Conservation (phyloP, 1,139 yeast species). For the Geotrichum macrosporum region DNA sequence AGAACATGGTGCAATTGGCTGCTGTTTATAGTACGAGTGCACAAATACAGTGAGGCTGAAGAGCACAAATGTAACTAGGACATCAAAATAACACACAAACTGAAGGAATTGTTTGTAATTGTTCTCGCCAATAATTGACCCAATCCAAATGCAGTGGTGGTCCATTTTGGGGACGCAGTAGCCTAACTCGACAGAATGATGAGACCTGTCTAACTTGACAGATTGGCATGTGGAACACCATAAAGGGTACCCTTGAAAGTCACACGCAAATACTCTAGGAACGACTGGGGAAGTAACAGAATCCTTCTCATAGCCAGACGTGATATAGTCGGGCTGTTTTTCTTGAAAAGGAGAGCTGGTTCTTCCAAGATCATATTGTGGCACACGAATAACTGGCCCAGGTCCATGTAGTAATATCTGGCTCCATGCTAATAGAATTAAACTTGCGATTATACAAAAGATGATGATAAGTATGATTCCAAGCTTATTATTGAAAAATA, state of each 20-base stretch:
- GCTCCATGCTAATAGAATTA: conserved; percentile 27
- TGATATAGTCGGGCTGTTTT: not conserved
- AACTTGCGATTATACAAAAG: conserved; percentile 25
- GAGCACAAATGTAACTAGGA: not conserved
- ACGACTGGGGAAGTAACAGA: not conserved
- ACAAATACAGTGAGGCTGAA: not conserved
- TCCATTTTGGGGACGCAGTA: conserved; percentile 57
- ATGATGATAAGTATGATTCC: conserved; percentile 35
- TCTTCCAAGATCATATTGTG: conserved; percentile 6
- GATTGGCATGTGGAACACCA: conserved; percentile 67
- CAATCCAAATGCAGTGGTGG: conserved; percentile 96
- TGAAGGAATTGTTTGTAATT: conserved; percentile 80
- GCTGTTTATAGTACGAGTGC: not conserved
- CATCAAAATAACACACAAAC: conserved; percentile 29
- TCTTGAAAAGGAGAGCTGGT: too few species aligned
- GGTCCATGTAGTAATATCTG: conserved; percentile 35
- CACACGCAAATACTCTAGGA: conserved; percentile 37
- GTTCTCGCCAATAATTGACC: conserved; percentile 72
- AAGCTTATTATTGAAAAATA: conserved; percentile 23
- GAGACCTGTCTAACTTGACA: conserved; percentile 85
- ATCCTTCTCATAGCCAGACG: not conserved
- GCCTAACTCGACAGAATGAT: conserved; percentile 71
- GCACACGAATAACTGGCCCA: conserved; percentile 27
- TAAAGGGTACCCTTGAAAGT: conserved; percentile 47
- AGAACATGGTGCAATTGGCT: not conserved